Conservation (phyloP, 768 basidiomycete genomes). For the Tephrocybe sp. region DNA sequence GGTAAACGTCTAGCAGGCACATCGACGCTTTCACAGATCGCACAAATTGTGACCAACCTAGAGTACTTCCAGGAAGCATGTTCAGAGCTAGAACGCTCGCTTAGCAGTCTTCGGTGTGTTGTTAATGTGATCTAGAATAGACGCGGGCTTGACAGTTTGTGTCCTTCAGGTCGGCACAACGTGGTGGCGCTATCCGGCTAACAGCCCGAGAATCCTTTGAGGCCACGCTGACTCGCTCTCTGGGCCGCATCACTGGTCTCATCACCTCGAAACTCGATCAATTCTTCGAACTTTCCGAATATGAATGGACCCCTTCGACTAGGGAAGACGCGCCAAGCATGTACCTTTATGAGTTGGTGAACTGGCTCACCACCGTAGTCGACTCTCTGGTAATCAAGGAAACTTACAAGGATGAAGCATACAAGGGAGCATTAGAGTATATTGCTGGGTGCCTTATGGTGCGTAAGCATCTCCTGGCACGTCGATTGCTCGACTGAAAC, state of each 20-base stretch:
- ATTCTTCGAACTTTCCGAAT: constrained; percentile 93
- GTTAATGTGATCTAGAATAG: neutral
- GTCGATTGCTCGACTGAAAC: neutral
- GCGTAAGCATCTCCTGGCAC: constrained; percentile 17
- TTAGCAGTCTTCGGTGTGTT: constrained; percentile 75
- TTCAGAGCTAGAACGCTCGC: constrained; percentile 76
- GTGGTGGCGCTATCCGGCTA: constrained; percentile 78
- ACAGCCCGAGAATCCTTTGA: constrained; percentile 64
- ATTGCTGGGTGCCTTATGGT: constrained; percentile 90
- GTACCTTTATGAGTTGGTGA: constrained; percentile 93
- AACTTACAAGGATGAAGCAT: constrained; percentile 84
- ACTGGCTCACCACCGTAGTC: constrained; percentile 95
- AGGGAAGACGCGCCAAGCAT: constrained; percentile 81
- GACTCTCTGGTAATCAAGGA: constrained; percentile 86
- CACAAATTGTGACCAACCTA: constrained; percentile 88
- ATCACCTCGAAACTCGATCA: constrained; percentile 92
- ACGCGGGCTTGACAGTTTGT: neutral
- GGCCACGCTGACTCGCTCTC: constrained; percentile 63
- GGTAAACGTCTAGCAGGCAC: constrained; percentile 69
- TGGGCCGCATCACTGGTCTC: constrained; percentile 72
- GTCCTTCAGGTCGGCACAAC: constrained; percentile 65
- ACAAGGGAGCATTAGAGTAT: constrained; percentile 83
- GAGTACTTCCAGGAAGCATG: constrained; percentile 90
- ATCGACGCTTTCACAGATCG: constrained; percentile 83
- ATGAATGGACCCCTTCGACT: constrained; percentile 82